Evolutionary conservation across 495 filamentous ascomycete species (phyloP).

Genomic region (Bacidia rubella): DNA sequence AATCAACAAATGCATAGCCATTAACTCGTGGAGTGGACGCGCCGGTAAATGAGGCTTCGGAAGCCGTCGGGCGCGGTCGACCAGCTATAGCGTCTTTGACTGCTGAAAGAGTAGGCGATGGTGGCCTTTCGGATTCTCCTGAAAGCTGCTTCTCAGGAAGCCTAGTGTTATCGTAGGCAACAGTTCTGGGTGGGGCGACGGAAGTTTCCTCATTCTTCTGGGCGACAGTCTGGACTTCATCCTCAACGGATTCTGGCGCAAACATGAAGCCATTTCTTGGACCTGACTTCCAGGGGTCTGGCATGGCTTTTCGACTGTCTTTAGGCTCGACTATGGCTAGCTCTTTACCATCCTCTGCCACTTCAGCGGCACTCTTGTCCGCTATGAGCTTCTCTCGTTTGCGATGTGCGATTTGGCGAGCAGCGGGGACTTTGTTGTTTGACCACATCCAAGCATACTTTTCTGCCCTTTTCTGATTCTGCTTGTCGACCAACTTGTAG

Average conservation of each 20-base stretch:
- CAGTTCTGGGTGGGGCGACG: conserved; percentile 58
- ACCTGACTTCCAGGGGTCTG: conserved; percentile 58
- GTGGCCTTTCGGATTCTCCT: conserved; percentile 33
- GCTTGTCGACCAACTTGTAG: conserved; percentile 80
- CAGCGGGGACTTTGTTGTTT: conserved; percentile 76
- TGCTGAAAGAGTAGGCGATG: conserved; percentile 72
- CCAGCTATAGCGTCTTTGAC: conserved; percentile 81
- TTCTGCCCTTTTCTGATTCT: conserved; percentile 68
- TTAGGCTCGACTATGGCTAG: conserved; percentile 44
- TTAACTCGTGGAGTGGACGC: conserved; percentile 78
- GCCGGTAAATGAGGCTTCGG: conserved; percentile 51
- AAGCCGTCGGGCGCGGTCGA: conserved; percentile 45
- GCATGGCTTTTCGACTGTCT: conserved; percentile 61
- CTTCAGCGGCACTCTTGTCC: conserved; percentile 21
- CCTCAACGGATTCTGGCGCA: conserved; percentile 52
- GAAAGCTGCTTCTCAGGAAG: conserved; percentile 30
- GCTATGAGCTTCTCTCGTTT: conserved; percentile 52
- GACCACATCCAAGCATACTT: conserved; percentile 81
- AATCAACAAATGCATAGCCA: conserved; percentile 87
- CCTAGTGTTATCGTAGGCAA: conserved; percentile 74
- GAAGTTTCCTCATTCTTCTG: conserved; percentile 58
- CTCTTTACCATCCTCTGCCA: conserved; percentile 24
- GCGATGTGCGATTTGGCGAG: conserved; percentile 71
- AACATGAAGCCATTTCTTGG: conserved; percentile 88
- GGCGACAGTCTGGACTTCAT: conserved; percentile 47